phyloP scores from a whole-genome alignment of 805 yeast species.

The Candida maris region DNA sequence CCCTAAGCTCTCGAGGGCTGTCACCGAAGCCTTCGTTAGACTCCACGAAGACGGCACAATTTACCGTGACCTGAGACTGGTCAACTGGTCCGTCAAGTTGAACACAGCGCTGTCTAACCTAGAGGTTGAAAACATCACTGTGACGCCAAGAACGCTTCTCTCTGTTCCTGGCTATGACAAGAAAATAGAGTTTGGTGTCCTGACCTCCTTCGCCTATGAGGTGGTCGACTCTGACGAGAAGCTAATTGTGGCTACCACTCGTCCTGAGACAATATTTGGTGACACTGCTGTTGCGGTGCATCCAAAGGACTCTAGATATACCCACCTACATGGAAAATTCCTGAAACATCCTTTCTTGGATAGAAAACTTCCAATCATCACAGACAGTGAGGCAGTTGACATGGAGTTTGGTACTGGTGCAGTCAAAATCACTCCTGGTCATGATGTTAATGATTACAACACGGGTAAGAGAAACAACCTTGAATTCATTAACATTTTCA shows the following conservation, averaged over 20 bases:
- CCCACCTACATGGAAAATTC: slow-evolving; percentile 90
- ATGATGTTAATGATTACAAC: slow-evolving; percentile 93
- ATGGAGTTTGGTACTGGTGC: slow-evolving; percentile 99
- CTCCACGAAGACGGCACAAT: slow-evolving; percentile 93
- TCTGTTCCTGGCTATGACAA: slow-evolving; percentile 88
- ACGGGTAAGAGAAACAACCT: slow-evolving; percentile 93
- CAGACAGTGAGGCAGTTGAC: slow-evolving; percentile 92
- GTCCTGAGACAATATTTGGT: slow-evolving; percentile 98
- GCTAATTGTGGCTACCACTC: slow-evolving; percentile 91
- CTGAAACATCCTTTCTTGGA: slow-evolving; percentile 88
- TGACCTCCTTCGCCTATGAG: slow-evolving; percentile 92
- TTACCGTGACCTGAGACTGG: slow-evolving; percentile 88
- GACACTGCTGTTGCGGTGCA: slow-evolving; percentile 98
- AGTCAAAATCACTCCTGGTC: slow-evolving; percentile 98
- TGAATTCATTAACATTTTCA: slow-evolving; percentile 83
- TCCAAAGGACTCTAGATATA: slow-evolving; percentile 90
- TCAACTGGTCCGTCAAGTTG: slow-evolving; percentile 94
- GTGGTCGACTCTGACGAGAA: slow-evolving; percentile 84
- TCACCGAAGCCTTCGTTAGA: slow-evolving; percentile 84
- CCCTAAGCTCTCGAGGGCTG: slow-evolving; percentile 74
- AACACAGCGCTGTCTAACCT: slow-evolving; percentile 94
- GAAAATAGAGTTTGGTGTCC: slow-evolving; percentile 91
- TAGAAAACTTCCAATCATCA: slow-evolving; percentile 79
- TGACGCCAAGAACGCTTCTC: slow-evolving; percentile 75
- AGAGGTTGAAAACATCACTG: slow-evolving; percentile 91